Conservation (phyloP, 768 basidiomycete species). For the Trametopsis cervina region DNA sequence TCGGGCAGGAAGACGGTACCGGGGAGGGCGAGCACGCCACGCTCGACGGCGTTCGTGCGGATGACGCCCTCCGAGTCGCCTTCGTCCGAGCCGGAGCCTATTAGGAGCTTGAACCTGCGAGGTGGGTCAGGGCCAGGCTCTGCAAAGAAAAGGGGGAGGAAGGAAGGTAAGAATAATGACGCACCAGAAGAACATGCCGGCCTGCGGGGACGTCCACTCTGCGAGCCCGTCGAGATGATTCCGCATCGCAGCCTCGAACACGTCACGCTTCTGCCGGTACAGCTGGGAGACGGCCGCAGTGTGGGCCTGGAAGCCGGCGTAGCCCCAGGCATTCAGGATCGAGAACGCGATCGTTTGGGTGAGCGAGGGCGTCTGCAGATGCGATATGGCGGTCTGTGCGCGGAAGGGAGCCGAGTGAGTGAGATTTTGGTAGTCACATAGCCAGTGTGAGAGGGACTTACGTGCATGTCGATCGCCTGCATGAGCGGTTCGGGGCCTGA, state of each 20-base stretch:
- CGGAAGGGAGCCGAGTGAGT: constrained; percentile 2
- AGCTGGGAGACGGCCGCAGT: constrained; percentile 61
- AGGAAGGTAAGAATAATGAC: constrained; percentile 18
- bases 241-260: constrained; percentile 73
- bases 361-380: constrained; percentile 60
- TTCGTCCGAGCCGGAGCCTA: constrained; percentile 40
- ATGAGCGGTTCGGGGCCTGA: constrained; percentile 69
- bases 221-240: constrained; percentile 72
- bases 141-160: neutral
- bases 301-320: constrained; percentile 70
- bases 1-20: constrained; percentile 80
- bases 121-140: too few species aligned
- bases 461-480: constrained; percentile 66
- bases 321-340: constrained; percentile 68
- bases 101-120: constrained; percentile 63
- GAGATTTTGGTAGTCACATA: too few species aligned
- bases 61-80: constrained; percentile 58
- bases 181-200: constrained; percentile 92
- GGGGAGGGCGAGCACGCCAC: constrained; percentile 84
- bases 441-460: too few species aligned
- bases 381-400: constrained; percentile 61
- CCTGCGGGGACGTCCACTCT: constrained; percentile 64
- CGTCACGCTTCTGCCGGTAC: constrained; percentile 66
- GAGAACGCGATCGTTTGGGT: constrained; percentile 59
- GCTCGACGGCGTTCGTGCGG: constrained; percentile 65